Percentiles rank a stretch among this genome's conserved stretches.
Conservation (phyloP, 1,284 basidiomycete species). For the Heterobasidion parviporum region DNA sequence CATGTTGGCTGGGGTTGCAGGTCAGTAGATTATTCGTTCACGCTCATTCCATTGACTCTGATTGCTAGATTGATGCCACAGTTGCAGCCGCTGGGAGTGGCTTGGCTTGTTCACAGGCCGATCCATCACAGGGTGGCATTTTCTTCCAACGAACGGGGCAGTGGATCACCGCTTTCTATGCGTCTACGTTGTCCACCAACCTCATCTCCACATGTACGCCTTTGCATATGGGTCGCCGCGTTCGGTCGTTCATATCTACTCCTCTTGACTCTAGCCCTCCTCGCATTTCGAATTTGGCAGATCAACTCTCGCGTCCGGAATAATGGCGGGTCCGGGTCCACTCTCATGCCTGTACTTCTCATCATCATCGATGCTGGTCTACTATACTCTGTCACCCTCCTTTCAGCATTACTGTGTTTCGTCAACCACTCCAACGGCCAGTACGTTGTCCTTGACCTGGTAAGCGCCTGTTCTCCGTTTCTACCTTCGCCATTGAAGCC, state of each 20-base stretch:
- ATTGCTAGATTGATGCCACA: not conserved
- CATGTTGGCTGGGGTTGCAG: slow-evolving; percentile 16
- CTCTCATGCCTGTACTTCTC: slow-evolving; percentile 19
- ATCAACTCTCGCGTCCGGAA: slow-evolving; percentile 14
- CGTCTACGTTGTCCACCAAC: slow-evolving; percentile 21
- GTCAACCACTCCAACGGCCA: slow-evolving; percentile 21
- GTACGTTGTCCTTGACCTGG: slow-evolving; percentile 25
- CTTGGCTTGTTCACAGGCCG: slow-evolving; percentile 4
- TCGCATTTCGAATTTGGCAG: slow-evolving; percentile 20
- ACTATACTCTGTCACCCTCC: slow-evolving; percentile 24
- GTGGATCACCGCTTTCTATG: slow-evolving; percentile 24
- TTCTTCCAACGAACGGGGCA: slow-evolving; percentile 14
- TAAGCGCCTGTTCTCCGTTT: slow-evolving; percentile 7
- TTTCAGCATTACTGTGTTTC: slow-evolving; percentile 23
- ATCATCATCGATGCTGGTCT: slow-evolving; percentile 25
- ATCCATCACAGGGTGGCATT: slow-evolving; percentile 7
- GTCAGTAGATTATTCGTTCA: slow-evolving; percentile 2
- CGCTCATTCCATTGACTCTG: not conserved
- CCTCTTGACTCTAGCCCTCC: slow-evolving; percentile 11
- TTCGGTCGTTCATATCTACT: too few species aligned
- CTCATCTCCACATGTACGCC: slow-evolving; percentile 21
- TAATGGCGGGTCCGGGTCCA: slow-evolving; percentile 3
- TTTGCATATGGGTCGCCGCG: too few species aligned
- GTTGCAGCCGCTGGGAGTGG: slow-evolving; percentile 12
- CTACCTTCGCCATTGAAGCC: not conserved